These are phyloP conservation scores for Candolleomyces aberdarensis DNA, from an alignment of 768 basidiomycete species.

Conservation along the genomic window DNA sequence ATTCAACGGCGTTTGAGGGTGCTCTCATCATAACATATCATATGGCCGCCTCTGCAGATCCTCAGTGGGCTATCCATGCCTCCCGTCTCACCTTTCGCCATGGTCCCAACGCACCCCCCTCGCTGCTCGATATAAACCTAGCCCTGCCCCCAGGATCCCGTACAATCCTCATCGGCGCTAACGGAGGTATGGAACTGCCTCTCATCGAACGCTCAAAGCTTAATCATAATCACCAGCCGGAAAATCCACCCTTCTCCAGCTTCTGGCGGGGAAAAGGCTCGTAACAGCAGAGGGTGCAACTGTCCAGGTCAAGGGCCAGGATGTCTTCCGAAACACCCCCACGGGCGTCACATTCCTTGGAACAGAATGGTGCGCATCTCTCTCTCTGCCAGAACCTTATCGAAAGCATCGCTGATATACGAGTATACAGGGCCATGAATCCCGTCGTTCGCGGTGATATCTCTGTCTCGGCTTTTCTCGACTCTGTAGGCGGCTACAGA, in stretches of 20 bases:
- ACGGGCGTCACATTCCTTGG: constrained; percentile 83
- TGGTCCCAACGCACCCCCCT: constrained; percentile 35
- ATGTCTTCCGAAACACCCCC: constrained; percentile 89
- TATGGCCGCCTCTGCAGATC: neutral
- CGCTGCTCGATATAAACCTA: constrained; percentile 65
- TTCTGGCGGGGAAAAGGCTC: constrained; percentile 90
- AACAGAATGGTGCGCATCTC: constrained; percentile 77
- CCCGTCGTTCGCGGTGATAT: constrained; percentile 95
- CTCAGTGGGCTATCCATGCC: constrained; percentile 37
- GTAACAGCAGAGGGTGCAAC: constrained; percentile 49
- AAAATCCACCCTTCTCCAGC: constrained; percentile 93
- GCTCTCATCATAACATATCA: neutral
- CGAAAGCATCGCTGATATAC: constrained; percentile 4
- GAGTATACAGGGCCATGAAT: constrained; percentile 81
- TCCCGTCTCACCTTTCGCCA: constrained; percentile 59
- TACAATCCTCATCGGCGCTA: constrained; percentile 87
- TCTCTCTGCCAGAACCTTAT: neutral
- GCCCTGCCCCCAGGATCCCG: constrained; percentile 71
- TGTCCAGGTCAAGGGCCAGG: constrained; percentile 71
- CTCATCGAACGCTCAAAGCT: constrained; percentile 8
- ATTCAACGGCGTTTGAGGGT: no score
- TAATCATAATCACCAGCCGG: constrained; percentile 52
- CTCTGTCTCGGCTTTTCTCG: constrained; percentile 88
- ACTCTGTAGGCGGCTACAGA: constrained; percentile 94
- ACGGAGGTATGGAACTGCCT: constrained; percentile 67